Percentiles rank a stretch among this genome's conserved stretches.
Evolutionary conservation across 345 rosid genomes (phyloP).

Genomic region (Hibiscus mutabilis): DNA sequence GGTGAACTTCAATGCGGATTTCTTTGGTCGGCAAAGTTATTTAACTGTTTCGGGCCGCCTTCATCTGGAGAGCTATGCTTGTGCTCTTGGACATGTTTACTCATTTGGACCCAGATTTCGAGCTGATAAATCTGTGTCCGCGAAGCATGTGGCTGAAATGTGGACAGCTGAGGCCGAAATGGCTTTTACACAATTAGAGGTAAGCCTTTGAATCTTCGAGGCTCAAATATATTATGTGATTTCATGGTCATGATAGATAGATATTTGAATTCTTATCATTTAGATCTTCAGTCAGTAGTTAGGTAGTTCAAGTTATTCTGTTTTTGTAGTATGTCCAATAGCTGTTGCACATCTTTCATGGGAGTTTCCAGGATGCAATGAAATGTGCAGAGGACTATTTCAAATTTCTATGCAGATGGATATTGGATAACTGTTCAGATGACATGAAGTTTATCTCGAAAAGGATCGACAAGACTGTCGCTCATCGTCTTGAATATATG

Average conservation of each 20-base stretch:
- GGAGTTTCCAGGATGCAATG: conserved; percentile 61
- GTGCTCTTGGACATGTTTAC: conserved; percentile 86
- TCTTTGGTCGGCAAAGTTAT: conserved; percentile 49
- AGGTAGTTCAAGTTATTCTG: neutral
- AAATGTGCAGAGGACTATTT: conserved; percentile 65
- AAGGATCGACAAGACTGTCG: conserved; percentile 46
- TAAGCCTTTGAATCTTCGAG: conserved; percentile 23
- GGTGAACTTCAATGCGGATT: conserved; percentile 36
- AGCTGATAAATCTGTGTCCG: conserved; percentile 47
- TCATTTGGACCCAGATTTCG: conserved; percentile 74
- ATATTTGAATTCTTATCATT: neutral
- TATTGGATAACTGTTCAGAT: conserved; percentile 48
- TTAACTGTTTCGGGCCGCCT: conserved; percentile 69
- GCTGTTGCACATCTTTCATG: conserved; percentile 1
- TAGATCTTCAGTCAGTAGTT: neutral
- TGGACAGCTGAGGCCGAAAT: conserved; percentile 80
- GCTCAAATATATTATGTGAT: neutral
- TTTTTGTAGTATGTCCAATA: too few relatives aligned
- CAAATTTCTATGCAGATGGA: conserved; percentile 71
- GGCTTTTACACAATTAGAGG: conserved; percentile 76
- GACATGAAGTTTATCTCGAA: conserved; percentile 59
- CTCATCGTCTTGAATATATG: conserved; percentile 47
- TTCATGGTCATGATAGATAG: too few relatives aligned
- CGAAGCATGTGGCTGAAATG: conserved; percentile 61
- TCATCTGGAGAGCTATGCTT: conserved; percentile 86